Percentiles rank a stretch among this genome's conserved stretches.
Evolutionary conservation across 2,329 filamentous ascomycete species (phyloP).

Genomic region (Paramyrothecium roridum): DNA sequence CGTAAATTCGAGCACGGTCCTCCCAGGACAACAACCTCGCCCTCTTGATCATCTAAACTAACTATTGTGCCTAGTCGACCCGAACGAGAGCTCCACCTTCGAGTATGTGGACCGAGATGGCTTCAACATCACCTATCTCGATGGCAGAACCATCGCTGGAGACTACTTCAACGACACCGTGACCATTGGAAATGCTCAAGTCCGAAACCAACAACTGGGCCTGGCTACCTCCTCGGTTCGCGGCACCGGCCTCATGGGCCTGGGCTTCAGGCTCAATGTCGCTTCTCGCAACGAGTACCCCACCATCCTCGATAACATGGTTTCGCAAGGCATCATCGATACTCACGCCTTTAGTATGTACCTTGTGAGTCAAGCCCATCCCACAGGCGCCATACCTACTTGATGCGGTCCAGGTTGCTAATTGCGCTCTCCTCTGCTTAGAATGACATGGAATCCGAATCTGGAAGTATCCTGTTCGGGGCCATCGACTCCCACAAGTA

Average conservation of each 20-base stretch:
- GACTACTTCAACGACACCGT: slow-evolving; percentile 58
- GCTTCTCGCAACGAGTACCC: slow-evolving; percentile 40
- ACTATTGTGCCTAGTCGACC: slow-evolving; percentile 27
- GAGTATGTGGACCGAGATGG: slow-evolving; percentile 33
- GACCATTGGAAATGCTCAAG: slow-evolving; percentile 36
- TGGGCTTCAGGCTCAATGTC: slow-evolving; percentile 53
- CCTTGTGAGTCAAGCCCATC: slow-evolving; percentile 32
- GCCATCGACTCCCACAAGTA: slow-evolving; percentile 76
- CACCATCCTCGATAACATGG: slow-evolving; percentile 64
- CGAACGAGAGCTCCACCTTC: slow-evolving; percentile 45
- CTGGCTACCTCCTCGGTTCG: slow-evolving; percentile 46
- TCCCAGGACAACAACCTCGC: background rate
- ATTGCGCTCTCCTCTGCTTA: slow-evolving; percentile 6
- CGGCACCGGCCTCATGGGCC: slow-evolving; percentile 54
- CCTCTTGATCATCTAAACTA: background rate
- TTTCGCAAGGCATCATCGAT: slow-evolving; percentile 58
- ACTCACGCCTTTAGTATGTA: slow-evolving; percentile 68
- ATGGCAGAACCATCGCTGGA: slow-evolving; percentile 50
- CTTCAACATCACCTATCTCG: slow-evolving; percentile 62
- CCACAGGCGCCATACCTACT: too few species aligned
- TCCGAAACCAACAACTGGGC: slow-evolving; percentile 54
- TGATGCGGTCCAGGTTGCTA: background rate
- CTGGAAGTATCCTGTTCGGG: slow-evolving; percentile 73
- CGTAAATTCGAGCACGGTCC: too few species aligned
- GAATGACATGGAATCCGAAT: slow-evolving; percentile 61